These are phyloP conservation scores for Entomophthora muscae DNA, from an alignment of 371 early-diverging fungal genomes.

Conservation along the genomic window DNA sequence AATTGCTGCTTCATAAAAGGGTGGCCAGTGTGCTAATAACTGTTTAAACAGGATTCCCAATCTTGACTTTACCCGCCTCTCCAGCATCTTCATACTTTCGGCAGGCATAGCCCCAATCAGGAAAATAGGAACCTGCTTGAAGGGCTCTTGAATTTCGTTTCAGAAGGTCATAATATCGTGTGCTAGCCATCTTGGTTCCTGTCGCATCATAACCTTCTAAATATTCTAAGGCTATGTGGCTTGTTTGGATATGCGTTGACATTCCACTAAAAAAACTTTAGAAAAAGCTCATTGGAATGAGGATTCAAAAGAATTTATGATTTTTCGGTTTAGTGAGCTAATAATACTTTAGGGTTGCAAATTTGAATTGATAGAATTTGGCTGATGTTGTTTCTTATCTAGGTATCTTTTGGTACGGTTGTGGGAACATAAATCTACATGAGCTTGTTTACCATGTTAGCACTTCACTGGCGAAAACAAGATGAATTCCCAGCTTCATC, in stretches of 20 bases:
- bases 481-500: no score
- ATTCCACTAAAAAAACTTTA: constrained; percentile 8
- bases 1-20: constrained; percentile 46
- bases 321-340: no score
- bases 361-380: no score
- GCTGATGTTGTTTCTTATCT: no score
- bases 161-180: not conserved
- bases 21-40: constrained; percentile 70
- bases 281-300: no score
- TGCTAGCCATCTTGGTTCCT: not conserved
- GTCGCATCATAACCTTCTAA: not conserved
- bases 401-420: no score
- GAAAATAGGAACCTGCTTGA: constrained; percentile 71
- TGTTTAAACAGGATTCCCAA: no score
- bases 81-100: constrained; percentile 13
- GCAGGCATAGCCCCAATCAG: constrained; percentile 60
- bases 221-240: not conserved
- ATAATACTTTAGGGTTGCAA: no score
- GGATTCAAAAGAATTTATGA: no score
- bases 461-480: no score
- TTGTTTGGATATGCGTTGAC: constrained; percentile 5
- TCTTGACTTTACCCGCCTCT: constrained; percentile 3
- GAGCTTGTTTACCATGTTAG: no score
- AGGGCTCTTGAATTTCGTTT: constrained; percentile 12
- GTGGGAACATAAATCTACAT: no score